Percentiles rank a stretch among this genome's conserved stretches.
Conservation (phyloP, 2,329 filamentous ascomycete species). For the Gaeumannomyces tritici region DNA sequence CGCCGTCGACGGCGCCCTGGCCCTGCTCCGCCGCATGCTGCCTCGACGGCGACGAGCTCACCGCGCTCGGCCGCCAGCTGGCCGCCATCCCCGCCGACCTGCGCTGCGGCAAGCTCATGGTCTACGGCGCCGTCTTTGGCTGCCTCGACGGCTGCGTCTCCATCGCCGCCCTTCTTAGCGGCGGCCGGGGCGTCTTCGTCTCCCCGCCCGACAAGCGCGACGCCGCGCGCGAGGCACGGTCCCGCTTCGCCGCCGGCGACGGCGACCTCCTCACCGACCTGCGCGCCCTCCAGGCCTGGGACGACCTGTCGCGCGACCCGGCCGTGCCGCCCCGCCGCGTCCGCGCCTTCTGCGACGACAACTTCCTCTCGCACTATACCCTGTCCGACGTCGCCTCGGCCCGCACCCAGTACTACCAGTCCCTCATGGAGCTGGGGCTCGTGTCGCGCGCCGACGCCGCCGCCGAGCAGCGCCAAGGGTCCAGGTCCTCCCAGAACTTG, state of each 20-base stretch:
- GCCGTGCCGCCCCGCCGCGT: conserved; percentile 49
- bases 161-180: conserved; percentile 86
- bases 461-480: conserved; percentile 16
- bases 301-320: conserved; percentile 50
- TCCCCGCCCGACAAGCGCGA: conserved; percentile 77
- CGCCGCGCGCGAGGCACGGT: conserved; percentile 66
- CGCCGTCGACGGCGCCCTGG: conserved; percentile 79
- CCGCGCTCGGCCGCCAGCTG: conserved; percentile 85
- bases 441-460: conserved; percentile 22
- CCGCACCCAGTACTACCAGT: conserved; percentile 72
- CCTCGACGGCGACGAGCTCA: conserved; percentile 75
- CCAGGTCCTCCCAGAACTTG: background rate
- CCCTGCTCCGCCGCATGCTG: conserved; percentile 72
- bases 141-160: conserved; percentile 83
- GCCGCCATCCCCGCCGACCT: conserved; percentile 91
- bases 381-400: conserved; percentile 85
- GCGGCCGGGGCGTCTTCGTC: conserved; percentile 63
- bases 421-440: conserved; percentile 80
- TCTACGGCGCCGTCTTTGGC: conserved; percentile 88
- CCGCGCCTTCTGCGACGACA: conserved; percentile 71
- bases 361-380: conserved; percentile 76
- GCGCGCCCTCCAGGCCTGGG: conserved; percentile 75
- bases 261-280: conserved; percentile 87
- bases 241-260: conserved; percentile 64
- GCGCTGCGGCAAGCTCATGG: conserved; percentile 86